Evolutionary conservation across 108 stramenopile species (phyloP), one percentile per base, ranked within the genome.

Genomic region (Pseudonitzschia delicatissima): DNA sequence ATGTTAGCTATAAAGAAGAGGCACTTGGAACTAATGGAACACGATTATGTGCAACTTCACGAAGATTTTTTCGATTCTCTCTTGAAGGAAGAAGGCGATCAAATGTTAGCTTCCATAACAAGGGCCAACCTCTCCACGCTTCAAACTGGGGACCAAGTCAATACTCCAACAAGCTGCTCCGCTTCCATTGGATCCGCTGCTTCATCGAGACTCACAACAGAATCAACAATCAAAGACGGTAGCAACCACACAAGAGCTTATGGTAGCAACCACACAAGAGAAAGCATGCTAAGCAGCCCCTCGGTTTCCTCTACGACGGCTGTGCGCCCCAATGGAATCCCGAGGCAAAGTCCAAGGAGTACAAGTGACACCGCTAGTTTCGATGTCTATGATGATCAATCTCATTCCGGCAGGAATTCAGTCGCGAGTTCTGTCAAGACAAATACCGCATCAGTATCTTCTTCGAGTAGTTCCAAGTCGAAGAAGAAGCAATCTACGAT

Each of bases 1-100:
- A 55, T 35, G 5, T 0, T 33, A n/a, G 53, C 53, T 23, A 55
- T 18, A 13, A 31, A 55, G 13, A 55, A 33, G 32, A 55, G 53
- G 32, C 53, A 55, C 6, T 18, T 28, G 3, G 39, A 61, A 25
- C 21, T 61, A n/a, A 55, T 42, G 53, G 68, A 60, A 57, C 47
- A 18, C 18, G 75, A 76, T 64, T 76, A 67, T 39, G 59, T 49
- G 39, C 59, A 67, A 40, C 35, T 81, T 31, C 80, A 81, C 60
- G 80, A 81, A 45, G 68, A 81, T 15, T 81, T 81, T 42, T 62
- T 81, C 44, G 80, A 81, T 48, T 64, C 76, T 15, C 47, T 81
- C 18, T 57, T 81, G 45, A 73, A 67, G 42, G 79, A 80, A 48
- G 64, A 73, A 27, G 39, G 58, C 17, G 39, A 61, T 9, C 60